phyloP scores from a whole-genome alignment of 2,329 filamentous ascomycete species.

The Exophiala sp. region DNA sequence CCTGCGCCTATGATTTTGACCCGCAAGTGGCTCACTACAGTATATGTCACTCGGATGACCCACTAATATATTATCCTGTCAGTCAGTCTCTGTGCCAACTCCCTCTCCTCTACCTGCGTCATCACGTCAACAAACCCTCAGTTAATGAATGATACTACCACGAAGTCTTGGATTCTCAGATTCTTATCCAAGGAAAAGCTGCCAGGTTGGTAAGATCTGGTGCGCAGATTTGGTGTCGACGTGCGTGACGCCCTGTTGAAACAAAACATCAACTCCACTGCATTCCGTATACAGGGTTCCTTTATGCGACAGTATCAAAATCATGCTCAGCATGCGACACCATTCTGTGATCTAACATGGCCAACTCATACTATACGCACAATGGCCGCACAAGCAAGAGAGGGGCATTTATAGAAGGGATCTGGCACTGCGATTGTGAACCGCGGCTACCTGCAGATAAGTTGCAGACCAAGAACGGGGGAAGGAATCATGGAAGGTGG shows the following conservation, averaged over 20 bases:
- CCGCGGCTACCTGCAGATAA: constrained; percentile 50
- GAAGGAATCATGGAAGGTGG: constrained; percentile 51
- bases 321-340: neutral
- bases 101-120: constrained; percentile 14
- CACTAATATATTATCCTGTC: neutral
- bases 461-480: constrained; percentile 53
- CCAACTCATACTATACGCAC: constrained; percentile 17
- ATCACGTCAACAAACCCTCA: constrained; percentile 14
- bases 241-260: no score
- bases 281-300: neutral
- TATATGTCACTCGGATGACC: neutral
- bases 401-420: constrained; percentile 40
- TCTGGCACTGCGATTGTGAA: constrained; percentile 53
- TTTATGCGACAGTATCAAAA: neutral
- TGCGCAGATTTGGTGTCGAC: no score
- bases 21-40: no score
- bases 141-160: no score
- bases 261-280: neutral
- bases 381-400: constrained; percentile 28
- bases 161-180: no score
- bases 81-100: constrained; percentile 1
- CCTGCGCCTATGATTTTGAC: neutral
- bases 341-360: constrained; percentile 11
- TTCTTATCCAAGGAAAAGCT: no score
- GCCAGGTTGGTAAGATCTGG: no score